Evolutionary conservation across 768 basidiomycete species (phyloP), one percentile per base, ranked within the genome.

Genomic region (Macrocybe gigantea): DNA sequence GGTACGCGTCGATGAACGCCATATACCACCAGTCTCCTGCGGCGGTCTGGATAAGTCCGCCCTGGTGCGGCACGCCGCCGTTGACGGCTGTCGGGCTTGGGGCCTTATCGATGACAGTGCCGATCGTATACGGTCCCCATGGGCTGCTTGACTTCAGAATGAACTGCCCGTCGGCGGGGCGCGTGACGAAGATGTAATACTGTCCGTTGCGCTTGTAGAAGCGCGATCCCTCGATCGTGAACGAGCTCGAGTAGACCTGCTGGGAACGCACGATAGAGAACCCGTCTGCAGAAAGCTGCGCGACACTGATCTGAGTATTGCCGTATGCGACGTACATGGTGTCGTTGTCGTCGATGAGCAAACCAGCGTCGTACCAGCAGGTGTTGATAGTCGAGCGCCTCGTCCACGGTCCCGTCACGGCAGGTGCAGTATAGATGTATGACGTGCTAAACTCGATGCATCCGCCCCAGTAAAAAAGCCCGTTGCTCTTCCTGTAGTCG

Each of bases 181-280:
- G 53, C 14, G 49, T 49, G 49, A 41, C 46, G 41, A 56, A 53
- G 40, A 56, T 56, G 42, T 56, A 54, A 36, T 54, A 56, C 9
- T 38, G 30, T 37, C 53, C 55, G 41, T 54, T 50, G 29, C 41
- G 41, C 35, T 56, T 56, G 38, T 56, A 56, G 12, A 49, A 48
- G 22, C 54, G 48, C 32, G 54, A 50, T 6, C 54, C 54, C 34
- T 56, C 54, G 29, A 53, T 35, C 5, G 41, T 44, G 14, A 53
- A 47, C 48, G 29, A 38, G 34, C 38, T 41, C 2, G 43, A 47
- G 22, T 48, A 49, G 15, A 53, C 52, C 12, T 45, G 37, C 36
- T 53, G 49, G 10, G 52, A 53, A 33, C 34, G 30, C 14, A 49
- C 47, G 3, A 47, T 38, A 12, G 49, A 53, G 11, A 36, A 42